phyloP scores from a whole-genome alignment of 2,329 filamentous ascomycete genomes.

The Fusarium foetens region DNA sequence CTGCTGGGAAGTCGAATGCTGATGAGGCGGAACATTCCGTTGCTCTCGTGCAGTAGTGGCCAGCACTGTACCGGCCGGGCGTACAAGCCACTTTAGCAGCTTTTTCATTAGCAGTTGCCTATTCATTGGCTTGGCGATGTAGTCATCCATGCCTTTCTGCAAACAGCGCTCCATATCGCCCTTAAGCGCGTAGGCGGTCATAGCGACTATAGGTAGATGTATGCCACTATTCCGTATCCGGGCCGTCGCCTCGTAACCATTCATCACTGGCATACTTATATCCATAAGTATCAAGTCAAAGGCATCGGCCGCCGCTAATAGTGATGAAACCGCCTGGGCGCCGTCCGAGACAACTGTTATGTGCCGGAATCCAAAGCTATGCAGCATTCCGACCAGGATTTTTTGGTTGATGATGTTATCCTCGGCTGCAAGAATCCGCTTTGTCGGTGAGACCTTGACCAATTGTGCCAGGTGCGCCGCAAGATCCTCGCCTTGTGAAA shows the following conservation, averaged over 20 bases:
- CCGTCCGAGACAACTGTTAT: slow-evolving; percentile 3
- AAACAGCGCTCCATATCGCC: not conserved
- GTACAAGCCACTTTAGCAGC: not conserved
- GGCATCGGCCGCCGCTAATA: not conserved
- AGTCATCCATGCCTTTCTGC: not conserved
- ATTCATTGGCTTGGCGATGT: not conserved
- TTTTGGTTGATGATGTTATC: slow-evolving; percentile 6
- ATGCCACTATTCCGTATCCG: not conserved
- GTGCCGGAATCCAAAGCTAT: not conserved
- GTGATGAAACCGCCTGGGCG: not conserved
- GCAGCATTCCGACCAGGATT: not conserved
- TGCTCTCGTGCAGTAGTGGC: too few relatives aligned
- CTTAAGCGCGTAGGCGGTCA: not conserved
- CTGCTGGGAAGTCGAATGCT: too few relatives aligned
- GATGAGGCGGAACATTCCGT: too few relatives aligned
- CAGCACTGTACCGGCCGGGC: too few relatives aligned
- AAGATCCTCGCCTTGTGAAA: not conserved
- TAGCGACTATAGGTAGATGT: not conserved
- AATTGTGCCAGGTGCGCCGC: not conserved
- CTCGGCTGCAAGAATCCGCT: not conserved
- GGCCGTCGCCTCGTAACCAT: not conserved
- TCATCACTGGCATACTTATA: slow-evolving; percentile 4
- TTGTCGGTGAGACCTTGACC: not conserved
- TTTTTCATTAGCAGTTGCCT: not conserved
- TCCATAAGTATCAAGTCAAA: slow-evolving; percentile 2